These are phyloP conservation scores for Trichomonas gallinae DNA, from an alignment of 208 protist species.

Conservation along the genomic window DNA sequence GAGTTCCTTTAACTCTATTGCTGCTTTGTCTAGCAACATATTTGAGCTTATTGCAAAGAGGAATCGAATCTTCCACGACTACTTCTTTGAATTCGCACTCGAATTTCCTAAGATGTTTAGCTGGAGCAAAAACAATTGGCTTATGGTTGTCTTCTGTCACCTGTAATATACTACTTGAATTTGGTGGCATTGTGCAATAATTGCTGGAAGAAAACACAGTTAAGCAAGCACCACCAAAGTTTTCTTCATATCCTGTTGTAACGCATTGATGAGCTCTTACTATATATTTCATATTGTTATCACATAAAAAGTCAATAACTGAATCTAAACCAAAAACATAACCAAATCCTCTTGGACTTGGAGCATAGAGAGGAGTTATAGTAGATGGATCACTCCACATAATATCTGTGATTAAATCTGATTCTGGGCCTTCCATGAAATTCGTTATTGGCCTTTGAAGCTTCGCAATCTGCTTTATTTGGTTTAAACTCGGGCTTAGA, in stretches of 20 bases:
- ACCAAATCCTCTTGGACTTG: not conserved
- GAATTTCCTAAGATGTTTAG: not conserved
- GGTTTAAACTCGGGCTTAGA: not conserved
- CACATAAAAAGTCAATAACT: not conserved
- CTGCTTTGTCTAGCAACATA: not conserved
- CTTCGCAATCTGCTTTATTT: not conserved
- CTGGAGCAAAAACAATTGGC: not conserved
- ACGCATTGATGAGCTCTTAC: not conserved
- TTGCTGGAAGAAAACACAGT: not conserved
- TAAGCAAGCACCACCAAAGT: not conserved
- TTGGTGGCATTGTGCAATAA: not conserved
- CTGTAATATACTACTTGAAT: not conserved
- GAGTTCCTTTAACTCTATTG: not conserved
- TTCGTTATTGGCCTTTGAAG: not conserved
- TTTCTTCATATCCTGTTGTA: not conserved
- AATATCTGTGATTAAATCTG: not conserved
- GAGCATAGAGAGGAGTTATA: not conserved
- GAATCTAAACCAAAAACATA: not conserved
- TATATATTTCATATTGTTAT: not conserved
- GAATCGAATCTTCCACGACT: not conserved
- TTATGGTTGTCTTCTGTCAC: not conserved
- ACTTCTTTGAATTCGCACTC: not conserved
- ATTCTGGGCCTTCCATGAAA: not conserved
- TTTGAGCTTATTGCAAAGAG: not conserved
- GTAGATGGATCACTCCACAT: not conserved